phyloP scores from a whole-genome alignment of 495 filamentous ascomycete species.

The Parmelia sp. region DNA sequence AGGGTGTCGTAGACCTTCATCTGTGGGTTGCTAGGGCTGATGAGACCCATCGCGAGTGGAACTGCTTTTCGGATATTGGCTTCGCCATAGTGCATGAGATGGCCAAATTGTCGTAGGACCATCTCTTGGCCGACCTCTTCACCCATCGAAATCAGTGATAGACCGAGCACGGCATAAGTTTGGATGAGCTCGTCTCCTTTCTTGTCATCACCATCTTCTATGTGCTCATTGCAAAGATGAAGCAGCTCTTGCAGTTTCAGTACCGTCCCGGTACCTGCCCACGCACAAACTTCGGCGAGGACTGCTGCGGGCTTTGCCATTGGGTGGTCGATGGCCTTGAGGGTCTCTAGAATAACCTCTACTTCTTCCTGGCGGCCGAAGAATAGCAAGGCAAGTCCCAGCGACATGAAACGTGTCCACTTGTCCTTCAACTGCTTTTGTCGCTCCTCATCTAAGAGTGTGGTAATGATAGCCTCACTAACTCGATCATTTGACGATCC shows the following conservation, averaged over 20 bases:
- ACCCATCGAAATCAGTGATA: slow-evolving; percentile 94
- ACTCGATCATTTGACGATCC: slow-evolving; percentile 86
- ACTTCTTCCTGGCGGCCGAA: slow-evolving; percentile 97
- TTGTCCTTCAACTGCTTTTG: slow-evolving; percentile 87
- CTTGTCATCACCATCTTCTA: slow-evolving; percentile 86
- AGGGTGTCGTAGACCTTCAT: slow-evolving; percentile 99
- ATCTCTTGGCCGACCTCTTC: slow-evolving; percentile 98
- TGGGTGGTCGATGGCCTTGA: slow-evolving; percentile 92
- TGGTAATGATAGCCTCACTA: slow-evolving; percentile 79
- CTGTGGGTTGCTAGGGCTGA: slow-evolving; percentile 95
- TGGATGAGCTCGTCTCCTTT: slow-evolving; percentile 91
- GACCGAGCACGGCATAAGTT: slow-evolving; percentile 89
- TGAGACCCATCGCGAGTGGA: slow-evolving; percentile 92
- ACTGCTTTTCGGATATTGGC: slow-evolving; percentile 94
- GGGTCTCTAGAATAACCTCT: slow-evolving; percentile 86
- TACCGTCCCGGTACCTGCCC: slow-evolving; percentile 94
- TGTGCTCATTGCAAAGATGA: slow-evolving; percentile 94
- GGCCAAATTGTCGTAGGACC: slow-evolving; percentile 94
- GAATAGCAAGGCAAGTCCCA: slow-evolving; percentile 89
- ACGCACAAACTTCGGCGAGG: slow-evolving; percentile 91
- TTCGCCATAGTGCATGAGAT: slow-evolving; percentile 99
- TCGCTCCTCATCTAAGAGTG: slow-evolving; percentile 85
- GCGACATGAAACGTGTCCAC: slow-evolving; percentile 93
- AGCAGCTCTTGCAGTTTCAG: slow-evolving; percentile 93
- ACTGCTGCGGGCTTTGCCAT: slow-evolving; percentile 88